Evolutionary conservation across 140 eudicot genomes (phyloP).

Genomic region (Ambrosia hybrid): DNA sequence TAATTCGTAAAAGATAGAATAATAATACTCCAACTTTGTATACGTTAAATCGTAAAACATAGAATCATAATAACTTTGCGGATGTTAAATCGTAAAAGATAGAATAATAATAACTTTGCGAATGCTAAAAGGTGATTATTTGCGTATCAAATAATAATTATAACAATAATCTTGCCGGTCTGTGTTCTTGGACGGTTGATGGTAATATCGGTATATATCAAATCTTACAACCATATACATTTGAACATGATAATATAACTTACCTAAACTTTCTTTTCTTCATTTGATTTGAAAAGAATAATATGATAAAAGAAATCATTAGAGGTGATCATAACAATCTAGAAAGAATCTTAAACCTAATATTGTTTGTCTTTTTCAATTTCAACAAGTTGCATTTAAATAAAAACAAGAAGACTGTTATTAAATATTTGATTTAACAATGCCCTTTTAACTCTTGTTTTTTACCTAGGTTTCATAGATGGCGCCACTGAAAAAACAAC

Average conservation of each 20-base stretch:
- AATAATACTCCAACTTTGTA: too few relatives aligned
- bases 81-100: too few relatives aligned
- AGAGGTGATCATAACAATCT: too few relatives aligned
- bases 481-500: too few relatives aligned
- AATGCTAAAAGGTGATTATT: neutral
- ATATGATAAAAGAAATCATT: neutral
- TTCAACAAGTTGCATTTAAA: neutral
- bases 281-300: neutral
- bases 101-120: too few relatives aligned
- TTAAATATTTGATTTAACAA: too few relatives aligned
- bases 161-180: neutral
- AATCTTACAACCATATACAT: neutral
- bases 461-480: too few relatives aligned
- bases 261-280: constrained; percentile 1
- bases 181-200: neutral
- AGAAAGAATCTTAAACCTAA: too few relatives aligned
- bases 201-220: neutral
- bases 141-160: neutral
- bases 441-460: too few relatives aligned
- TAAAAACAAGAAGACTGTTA: neutral
- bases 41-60: too few relatives aligned
- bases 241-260: neutral
- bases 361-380: neutral
- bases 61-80: too few relatives aligned
- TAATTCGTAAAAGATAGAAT: too few relatives aligned